Conservation (phyloP, 352 stramenopile species). For the Elongisporangium anandrum region DNA sequence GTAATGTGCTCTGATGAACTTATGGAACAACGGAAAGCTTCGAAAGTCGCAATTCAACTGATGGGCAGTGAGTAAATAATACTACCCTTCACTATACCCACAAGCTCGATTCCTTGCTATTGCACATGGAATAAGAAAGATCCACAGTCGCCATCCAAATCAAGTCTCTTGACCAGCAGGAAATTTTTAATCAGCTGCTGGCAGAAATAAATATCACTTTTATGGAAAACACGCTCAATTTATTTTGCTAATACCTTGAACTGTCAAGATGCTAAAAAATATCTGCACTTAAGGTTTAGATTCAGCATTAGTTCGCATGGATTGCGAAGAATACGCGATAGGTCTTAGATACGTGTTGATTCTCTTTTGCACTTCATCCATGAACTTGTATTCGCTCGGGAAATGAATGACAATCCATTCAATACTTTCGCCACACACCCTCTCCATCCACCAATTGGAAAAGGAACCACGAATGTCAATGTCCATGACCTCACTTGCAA, state of each 20-base stretch:
- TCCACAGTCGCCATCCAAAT: too few species aligned
- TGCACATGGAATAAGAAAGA: too few species aligned
- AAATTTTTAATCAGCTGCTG: conserved; percentile 33
- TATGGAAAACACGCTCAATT: too few species aligned
- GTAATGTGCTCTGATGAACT: too few species aligned
- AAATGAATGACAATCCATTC: background rate
- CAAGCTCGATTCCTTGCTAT: background rate
- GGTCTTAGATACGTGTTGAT: background rate
- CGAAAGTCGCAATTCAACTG: too few species aligned
- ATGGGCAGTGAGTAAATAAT: too few species aligned
- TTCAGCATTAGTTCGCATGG: background rate
- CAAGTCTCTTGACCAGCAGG: conserved; percentile 15
- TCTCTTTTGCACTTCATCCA: background rate
- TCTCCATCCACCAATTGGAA: background rate
- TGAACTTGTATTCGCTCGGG: background rate
- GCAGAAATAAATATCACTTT: conserved; percentile 35
- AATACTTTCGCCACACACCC: background rate
- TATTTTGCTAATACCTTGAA: too few species aligned
- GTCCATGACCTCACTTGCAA: background rate
- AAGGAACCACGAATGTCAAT: background rate
- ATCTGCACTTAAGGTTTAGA: background rate
- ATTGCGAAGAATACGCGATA: background rate
- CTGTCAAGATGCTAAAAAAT: too few species aligned
- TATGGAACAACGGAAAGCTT: too few species aligned
- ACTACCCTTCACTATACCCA: too few species aligned